Percentiles rank a stretch among this genome's conserved stretches.
Conservation (phyloP, 176 grass and related monocot genomes). For the Typha latifolia region DNA sequence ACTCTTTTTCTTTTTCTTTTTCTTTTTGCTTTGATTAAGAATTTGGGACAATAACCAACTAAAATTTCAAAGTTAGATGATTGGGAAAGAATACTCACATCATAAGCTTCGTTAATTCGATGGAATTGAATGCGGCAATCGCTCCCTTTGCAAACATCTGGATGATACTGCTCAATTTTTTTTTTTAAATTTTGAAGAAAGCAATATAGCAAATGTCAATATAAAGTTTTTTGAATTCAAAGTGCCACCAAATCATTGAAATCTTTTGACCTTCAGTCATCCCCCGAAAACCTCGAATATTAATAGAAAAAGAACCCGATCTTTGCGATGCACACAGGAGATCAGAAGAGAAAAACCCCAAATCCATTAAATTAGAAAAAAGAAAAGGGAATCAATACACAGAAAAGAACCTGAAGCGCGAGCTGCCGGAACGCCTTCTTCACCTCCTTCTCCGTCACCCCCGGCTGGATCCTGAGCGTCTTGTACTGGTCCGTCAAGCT, state of each 20-base stretch:
- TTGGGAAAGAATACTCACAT: constrained; percentile 17
- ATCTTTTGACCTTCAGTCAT: too few relatives aligned
- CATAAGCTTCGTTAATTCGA: constrained; percentile 37
- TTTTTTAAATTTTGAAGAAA: background rate
- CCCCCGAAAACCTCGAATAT: too few relatives aligned
- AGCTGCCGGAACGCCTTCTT: constrained; percentile 36
- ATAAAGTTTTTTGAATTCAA: background rate
- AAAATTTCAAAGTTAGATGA: background rate
- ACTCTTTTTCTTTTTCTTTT: too few relatives aligned
- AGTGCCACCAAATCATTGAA: too few relatives aligned
- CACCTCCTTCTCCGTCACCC: constrained; percentile 35
- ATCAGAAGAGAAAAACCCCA: background rate
- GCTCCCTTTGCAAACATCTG: constrained; percentile 38
- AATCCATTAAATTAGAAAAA: background rate
- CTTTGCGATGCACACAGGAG: too few relatives aligned
- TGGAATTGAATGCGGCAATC: constrained; percentile 32
- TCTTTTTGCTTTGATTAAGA: too few relatives aligned
- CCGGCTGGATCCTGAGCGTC: constrained; percentile 27
- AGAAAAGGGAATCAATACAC: too few relatives aligned
- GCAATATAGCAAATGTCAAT: background rate
- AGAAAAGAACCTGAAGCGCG: constrained; percentile 35
- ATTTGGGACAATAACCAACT: background rate
- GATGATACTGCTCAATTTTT: constrained; percentile 32
- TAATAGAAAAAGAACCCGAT: background rate
- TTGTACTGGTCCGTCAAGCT: constrained; percentile 23